Conservation (phyloP, 2,329 filamentous ascomycete species). For the Pseudogymnoascus sp. region DNA sequence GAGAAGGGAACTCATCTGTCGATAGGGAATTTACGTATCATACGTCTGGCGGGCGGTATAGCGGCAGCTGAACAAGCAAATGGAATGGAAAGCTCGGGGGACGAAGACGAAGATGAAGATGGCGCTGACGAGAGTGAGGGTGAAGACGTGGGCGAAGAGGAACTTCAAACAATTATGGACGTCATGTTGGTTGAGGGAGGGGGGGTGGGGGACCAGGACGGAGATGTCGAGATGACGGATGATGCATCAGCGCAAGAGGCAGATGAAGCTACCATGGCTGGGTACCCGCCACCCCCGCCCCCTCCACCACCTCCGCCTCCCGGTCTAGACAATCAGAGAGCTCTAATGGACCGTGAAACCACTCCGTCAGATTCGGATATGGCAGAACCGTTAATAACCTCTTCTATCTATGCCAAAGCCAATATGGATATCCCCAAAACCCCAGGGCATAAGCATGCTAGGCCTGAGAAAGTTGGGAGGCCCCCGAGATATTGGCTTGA, state of each 20-base stretch:
- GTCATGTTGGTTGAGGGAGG: conserved; percentile 49
- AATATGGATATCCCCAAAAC: conserved; percentile 75
- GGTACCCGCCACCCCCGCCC: conserved; percentile 58
- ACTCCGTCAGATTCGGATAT: conserved; percentile 68
- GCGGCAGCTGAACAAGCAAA: conserved; percentile 17
- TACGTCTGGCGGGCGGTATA: conserved; percentile 6
- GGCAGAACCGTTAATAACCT: conserved; percentile 56
- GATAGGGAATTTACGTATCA: background rate
- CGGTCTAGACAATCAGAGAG: conserved; percentile 32
- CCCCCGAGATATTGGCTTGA: conserved; percentile 77
- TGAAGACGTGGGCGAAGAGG: conserved; percentile 22
- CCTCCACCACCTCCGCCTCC: conserved; percentile 51
- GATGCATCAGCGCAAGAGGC: conserved; percentile 62
- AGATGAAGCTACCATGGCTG: conserved; percentile 69
- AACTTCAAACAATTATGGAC: conserved; percentile 22
- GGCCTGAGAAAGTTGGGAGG: conserved; percentile 31
- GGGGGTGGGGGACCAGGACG: conserved; percentile 35
- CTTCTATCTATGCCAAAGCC: conserved; percentile 52
- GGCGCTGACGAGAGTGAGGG: conserved; percentile 36
- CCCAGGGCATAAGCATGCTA: conserved; percentile 42
- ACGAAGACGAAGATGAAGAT: conserved; percentile 54
- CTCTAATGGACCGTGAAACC: conserved; percentile 46
- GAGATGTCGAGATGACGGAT: conserved; percentile 25
- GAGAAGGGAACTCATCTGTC: conserved; percentile 10
- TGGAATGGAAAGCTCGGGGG: conserved; percentile 18